A percentile compares a stretch with the other conserved stretches of the same genome.
These are phyloP conservation scores for Pythium folliculosum DNA, from an alignment of 352 stramenopile species.

Conservation along the genomic window DNA sequence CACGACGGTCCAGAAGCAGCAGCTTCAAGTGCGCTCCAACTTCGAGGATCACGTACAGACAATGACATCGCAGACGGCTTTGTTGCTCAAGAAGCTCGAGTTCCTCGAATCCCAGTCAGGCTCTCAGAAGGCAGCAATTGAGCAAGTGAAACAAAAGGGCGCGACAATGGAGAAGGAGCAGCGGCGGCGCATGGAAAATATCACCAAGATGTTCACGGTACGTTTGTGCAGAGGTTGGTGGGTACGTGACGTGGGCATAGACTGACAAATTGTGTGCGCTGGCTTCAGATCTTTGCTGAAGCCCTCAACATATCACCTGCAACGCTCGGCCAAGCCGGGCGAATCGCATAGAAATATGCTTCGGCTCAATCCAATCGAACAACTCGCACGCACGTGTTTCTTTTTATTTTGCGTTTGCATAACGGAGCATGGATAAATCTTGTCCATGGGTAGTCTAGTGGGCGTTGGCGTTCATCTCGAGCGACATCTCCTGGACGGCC, in stretches of 20 bases:
- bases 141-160: slow-evolving; percentile 59
- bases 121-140: slow-evolving; percentile 35
- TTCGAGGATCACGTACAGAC: slow-evolving; percentile 58
- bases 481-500: slow-evolving; percentile 93
- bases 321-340: slow-evolving; percentile 15
- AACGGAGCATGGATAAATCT: not conserved
- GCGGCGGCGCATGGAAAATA: slow-evolving; percentile 69
- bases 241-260: too few relatives aligned
- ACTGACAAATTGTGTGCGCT: not conserved
- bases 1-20: slow-evolving; percentile 65
- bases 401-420: slow-evolving; percentile 27
- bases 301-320: slow-evolving; percentile 58
- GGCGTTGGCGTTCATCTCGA: slow-evolving; percentile 76
- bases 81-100: slow-evolving; percentile 63
- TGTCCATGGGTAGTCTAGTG: slow-evolving; percentile 17
- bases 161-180: slow-evolving; percentile 67
- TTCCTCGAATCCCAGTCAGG: slow-evolving; percentile 49
- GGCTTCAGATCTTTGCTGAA: slow-evolving; percentile 61
- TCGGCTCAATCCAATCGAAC: not conserved
- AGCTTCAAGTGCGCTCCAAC: slow-evolving; percentile 49
- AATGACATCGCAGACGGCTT: slow-evolving; percentile 35
- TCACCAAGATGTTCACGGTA: slow-evolving; percentile 79
- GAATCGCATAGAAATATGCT: slow-evolving; percentile 26
- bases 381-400: not conserved
- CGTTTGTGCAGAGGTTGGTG: slow-evolving; percentile 1